phyloP scores from a whole-genome alignment of 768 basidiomycete genomes.

The Cyclocybe cylindracea region DNA sequence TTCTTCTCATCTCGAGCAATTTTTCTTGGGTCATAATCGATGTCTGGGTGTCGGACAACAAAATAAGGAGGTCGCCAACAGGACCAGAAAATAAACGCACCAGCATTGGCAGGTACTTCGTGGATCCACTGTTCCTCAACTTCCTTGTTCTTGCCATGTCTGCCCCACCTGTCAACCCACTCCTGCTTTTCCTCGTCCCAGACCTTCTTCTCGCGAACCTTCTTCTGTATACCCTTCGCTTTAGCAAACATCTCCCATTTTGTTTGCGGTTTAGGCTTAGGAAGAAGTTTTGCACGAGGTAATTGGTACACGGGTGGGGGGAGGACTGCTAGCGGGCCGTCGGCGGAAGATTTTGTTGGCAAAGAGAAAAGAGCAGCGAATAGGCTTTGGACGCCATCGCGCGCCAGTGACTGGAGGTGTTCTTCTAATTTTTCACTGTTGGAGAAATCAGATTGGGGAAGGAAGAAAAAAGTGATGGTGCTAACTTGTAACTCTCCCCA shows the following conservation, averaged over 20 bases:
- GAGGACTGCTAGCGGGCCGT: constrained; percentile 83
- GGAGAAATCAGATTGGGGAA: not conserved
- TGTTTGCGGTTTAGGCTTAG: constrained; percentile 88
- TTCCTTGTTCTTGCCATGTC: constrained; percentile 86
- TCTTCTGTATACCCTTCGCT: constrained; percentile 90
- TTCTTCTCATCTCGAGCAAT: constrained; percentile 79
- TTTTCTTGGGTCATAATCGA: constrained; percentile 79
- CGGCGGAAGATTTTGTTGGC: constrained; percentile 70
- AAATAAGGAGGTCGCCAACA: not conserved
- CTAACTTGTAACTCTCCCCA: constrained; percentile 79
- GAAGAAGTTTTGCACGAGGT: constrained; percentile 90
- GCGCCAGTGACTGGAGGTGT: constrained; percentile 75
- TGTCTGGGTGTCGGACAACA: constrained; percentile 45
- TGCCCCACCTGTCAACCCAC: constrained; percentile 92
- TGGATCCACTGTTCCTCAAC: constrained; percentile 88
- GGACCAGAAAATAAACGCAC: constrained; percentile 45
- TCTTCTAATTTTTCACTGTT: constrained; percentile 75
- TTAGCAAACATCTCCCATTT: constrained; percentile 98
- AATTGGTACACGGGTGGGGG: constrained; percentile 76
- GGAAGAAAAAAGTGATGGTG: constrained; percentile 1
- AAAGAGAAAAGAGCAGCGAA: constrained; percentile 80
- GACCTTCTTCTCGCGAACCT: constrained; percentile 70
- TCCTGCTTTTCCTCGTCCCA: constrained; percentile 97
- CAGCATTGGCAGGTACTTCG: constrained; percentile 85
- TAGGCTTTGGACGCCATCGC: constrained; percentile 82